phyloP scores from a whole-genome alignment of 352 stramenopile species.

The Phytophthora pisi region DNA sequence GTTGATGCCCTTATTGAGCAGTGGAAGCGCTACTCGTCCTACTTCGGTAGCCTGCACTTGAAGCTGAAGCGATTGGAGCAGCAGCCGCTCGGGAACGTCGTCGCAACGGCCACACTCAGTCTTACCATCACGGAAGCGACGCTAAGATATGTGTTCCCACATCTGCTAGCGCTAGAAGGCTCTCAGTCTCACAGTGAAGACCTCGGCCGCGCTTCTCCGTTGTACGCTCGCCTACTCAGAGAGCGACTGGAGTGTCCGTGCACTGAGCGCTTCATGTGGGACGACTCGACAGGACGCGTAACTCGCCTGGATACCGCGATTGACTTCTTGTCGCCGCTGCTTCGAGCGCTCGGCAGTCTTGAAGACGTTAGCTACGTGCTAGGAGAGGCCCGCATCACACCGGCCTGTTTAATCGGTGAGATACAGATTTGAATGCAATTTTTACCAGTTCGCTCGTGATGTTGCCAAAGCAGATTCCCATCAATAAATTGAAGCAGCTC shows the following conservation, averaged over 20 bases:
- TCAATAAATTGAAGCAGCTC: neutral
- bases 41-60: constrained; percentile 29
- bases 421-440: neutral
- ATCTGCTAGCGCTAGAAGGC: constrained; percentile 5
- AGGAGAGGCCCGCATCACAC: constrained; percentile 18
- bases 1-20: constrained; percentile 29
- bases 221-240: constrained; percentile 8
- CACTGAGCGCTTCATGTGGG: constrained; percentile 19
- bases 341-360: constrained; percentile 19
- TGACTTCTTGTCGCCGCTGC: constrained; percentile 22
- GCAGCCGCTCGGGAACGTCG: constrained; percentile 4
- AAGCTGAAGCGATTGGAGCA: constrained; percentile 33
- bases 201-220: neutral
- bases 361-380: constrained; percentile 18
- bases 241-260: constrained; percentile 12
- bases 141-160: constrained; percentile 20
- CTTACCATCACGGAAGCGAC: constrained; percentile 23
- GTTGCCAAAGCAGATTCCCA: no score
- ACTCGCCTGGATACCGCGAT: constrained; percentile 10
- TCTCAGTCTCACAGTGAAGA: no score
- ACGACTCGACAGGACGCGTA: constrained; percentile 8
- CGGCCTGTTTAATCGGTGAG: constrained; percentile 14
- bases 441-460: no score
- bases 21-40: constrained; percentile 36
- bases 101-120: constrained; percentile 11